These are phyloP conservation scores for Lagerstroemia speciosa DNA, from an alignment of 345 rosid species.

Conservation along the genomic window DNA sequence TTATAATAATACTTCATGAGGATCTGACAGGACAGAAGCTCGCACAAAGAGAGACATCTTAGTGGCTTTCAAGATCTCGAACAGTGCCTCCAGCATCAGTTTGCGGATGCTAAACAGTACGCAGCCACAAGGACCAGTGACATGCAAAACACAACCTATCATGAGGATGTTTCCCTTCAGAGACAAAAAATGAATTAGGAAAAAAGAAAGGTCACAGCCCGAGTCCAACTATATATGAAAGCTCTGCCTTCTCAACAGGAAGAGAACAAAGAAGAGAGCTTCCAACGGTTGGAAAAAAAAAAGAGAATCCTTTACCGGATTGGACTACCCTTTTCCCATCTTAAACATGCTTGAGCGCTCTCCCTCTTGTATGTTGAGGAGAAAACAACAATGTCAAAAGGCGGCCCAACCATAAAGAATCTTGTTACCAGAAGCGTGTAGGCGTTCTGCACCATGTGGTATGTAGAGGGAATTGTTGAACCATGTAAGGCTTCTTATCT, in stretches of 20 bases:
- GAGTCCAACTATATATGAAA: not conserved
- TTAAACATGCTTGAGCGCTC: not conserved
- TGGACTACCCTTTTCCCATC: not conserved
- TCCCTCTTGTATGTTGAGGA: not conserved
- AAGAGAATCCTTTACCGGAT: not conserved
- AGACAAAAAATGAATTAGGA: not conserved
- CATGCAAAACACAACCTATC: not conserved
- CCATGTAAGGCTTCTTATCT: conserved; percentile 7
- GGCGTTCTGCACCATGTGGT: too few relatives aligned
- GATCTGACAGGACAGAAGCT: not conserved
- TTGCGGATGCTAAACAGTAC: not conserved
- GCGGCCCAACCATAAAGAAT: not conserved
- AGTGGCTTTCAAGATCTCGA: not conserved
- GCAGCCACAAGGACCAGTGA: not conserved
- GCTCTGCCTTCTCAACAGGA: not conserved
- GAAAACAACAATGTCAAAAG: not conserved
- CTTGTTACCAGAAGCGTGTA: not conserved
- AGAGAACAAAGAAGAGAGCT: not conserved
- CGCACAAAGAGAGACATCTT: not conserved
- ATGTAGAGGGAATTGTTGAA: too few relatives aligned
- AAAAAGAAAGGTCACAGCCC: not conserved
- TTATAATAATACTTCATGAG: too few relatives aligned
- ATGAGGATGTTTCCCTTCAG: not conserved
- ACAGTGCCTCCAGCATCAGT: not conserved
- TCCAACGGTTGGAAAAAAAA: not conserved